phyloP scores from a whole-genome alignment of 2,329 filamentous ascomycete species.

The Madurella fahalii region DNA sequence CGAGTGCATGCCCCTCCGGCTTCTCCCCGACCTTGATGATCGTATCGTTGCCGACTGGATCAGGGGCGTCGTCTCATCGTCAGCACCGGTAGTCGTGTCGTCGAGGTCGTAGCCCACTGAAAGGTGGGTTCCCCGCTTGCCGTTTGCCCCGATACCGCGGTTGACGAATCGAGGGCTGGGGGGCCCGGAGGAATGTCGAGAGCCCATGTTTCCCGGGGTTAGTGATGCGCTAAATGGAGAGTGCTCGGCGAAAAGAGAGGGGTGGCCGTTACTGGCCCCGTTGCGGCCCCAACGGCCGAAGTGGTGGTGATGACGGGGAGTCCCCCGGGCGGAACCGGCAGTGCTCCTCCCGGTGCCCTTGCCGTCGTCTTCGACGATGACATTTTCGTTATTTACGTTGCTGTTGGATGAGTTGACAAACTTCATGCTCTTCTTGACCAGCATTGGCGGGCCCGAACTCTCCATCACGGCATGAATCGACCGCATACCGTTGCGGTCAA shows the following conservation, averaged over 20 bases:
- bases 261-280: slow-evolving; percentile 60
- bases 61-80: slow-evolving; percentile 84
- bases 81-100: slow-evolving; percentile 66
- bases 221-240: slow-evolving; percentile 63
- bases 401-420: slow-evolving; percentile 78
- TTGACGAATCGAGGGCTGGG: slow-evolving; percentile 62
- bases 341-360: slow-evolving; percentile 59
- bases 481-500: slow-evolving; percentile 56
- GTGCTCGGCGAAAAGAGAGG: slow-evolving; percentile 71
- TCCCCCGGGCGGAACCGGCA: slow-evolving; percentile 60
- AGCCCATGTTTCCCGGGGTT: slow-evolving; percentile 47
- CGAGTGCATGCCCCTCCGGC: slow-evolving; percentile 51
- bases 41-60: slow-evolving; percentile 55
- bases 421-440: slow-evolving; percentile 91
- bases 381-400: slow-evolving; percentile 45
- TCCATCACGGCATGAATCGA: slow-evolving; percentile 67
- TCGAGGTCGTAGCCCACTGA: slow-evolving; percentile 73
- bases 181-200: slow-evolving; percentile 62
- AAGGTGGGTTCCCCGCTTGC: slow-evolving; percentile 56
- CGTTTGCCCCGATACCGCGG: slow-evolving; percentile 24
- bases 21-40: slow-evolving; percentile 53
- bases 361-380: slow-evolving; percentile 63
- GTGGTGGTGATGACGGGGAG: slow-evolving; percentile 69
- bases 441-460: slow-evolving; percentile 45
- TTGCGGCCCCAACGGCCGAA: slow-evolving; percentile 70